These are phyloP conservation scores for Gaeumannomyces tritici DNA, from an alignment of 2,329 filamentous ascomycete species.

Conservation along the genomic window DNA sequence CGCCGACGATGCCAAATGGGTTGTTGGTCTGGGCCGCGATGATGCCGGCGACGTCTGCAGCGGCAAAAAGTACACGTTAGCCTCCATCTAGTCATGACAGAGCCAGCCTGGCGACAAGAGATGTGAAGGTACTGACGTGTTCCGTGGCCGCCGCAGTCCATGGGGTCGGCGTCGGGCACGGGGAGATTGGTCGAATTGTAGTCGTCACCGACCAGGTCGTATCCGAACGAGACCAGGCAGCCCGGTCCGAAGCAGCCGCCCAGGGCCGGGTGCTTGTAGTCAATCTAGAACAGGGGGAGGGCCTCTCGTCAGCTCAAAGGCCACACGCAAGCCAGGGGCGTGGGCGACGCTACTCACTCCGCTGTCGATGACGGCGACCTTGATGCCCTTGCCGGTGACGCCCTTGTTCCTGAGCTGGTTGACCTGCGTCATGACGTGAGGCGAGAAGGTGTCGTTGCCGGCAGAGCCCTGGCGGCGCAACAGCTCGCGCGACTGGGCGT, in stretches of 20 bases:
- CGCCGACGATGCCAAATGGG: conserved; percentile 41
- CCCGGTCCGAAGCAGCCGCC: conserved; percentile 19
- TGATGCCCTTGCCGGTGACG: conserved; percentile 39
- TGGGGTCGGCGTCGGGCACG: conserved; percentile 39
- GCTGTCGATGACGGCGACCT: conserved; percentile 43
- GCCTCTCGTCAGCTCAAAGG: not conserved
- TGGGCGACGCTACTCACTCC: conserved; percentile 30
- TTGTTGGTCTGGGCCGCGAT: conserved; percentile 49
- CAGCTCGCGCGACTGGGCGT: conserved; percentile 12
- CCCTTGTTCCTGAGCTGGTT: conserved; percentile 40
- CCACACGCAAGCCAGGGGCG: too few relatives aligned
- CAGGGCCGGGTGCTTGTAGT: conserved; percentile 52
- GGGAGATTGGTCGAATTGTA: conserved; percentile 30
- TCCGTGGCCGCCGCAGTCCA: conserved; percentile 49
- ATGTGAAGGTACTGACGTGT: conserved; percentile 24
- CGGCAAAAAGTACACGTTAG: too few relatives aligned
- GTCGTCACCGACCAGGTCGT: conserved; percentile 14
- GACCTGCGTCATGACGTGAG: conserved; percentile 47
- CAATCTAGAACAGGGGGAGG: conserved; percentile 24
- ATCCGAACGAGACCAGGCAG: conserved; percentile 10
- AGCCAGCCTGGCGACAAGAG: not conserved
- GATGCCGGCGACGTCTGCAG: conserved; percentile 44
- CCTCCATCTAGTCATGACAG: too few relatives aligned
- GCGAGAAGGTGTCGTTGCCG: conserved; percentile 30
- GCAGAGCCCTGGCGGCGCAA: conserved; percentile 1